Evolutionary conservation across 2,329 filamentous ascomycete species (phyloP).

Genomic region (Penicillium freii): DNA sequence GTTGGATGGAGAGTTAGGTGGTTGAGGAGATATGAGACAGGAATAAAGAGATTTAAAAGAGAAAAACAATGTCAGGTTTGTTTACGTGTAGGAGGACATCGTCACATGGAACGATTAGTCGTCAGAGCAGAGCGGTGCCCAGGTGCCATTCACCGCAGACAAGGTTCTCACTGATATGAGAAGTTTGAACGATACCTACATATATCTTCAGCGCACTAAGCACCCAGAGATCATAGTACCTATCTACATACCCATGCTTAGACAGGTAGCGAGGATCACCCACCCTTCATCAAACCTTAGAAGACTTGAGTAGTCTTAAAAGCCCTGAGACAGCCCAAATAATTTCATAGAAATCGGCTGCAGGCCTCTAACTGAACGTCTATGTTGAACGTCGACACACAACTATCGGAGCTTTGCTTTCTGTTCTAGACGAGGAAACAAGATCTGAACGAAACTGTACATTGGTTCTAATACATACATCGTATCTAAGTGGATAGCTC

Average conservation of each 20-base stretch:
- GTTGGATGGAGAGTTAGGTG: neutral
- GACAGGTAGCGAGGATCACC: neutral
- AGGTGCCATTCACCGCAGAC: neutral
- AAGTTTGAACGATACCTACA: neutral
- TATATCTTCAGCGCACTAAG: neutral
- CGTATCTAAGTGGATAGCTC: constrained; percentile 11
- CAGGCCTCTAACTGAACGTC: neutral
- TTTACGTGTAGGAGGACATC: neutral
- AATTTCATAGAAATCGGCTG: neutral
- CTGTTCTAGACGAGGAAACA: neutral
- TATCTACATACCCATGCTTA: neutral
- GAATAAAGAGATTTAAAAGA: neutral
- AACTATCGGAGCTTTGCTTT: neutral
- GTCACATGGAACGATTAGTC: neutral
- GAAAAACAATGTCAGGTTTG: neutral
- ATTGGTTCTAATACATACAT: constrained; percentile 11
- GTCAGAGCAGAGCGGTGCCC: neutral
- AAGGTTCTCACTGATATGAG: too few species aligned
- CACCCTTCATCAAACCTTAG: neutral
- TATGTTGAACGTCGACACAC: neutral
- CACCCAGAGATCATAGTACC: neutral
- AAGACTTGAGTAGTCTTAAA: neutral
- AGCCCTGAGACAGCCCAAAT: neutral
- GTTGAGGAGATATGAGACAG: neutral
- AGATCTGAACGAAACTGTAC: constrained; percentile 3